phyloP scores from a whole-genome alignment of 2,329 filamentous ascomycete genomes.

The Akanthomyces muscarius region DNA sequence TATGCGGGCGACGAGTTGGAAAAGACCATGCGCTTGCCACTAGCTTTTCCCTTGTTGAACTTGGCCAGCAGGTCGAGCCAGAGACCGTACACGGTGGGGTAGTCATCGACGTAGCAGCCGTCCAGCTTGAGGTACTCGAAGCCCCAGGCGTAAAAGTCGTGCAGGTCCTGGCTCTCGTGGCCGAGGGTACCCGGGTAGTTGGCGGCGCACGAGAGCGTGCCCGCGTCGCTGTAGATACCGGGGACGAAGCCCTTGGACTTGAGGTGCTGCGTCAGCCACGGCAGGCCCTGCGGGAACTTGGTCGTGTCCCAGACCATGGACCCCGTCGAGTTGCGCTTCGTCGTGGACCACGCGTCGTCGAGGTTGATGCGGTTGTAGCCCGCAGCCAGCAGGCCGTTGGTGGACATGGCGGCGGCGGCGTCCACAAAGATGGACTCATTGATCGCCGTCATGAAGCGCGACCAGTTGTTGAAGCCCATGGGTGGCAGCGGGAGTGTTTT shows the following conservation, averaged over 20 bases:
- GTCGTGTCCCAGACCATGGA: slow-evolving; percentile 39
- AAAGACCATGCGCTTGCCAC: slow-evolving; percentile 27
- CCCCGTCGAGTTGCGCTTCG: slow-evolving; percentile 31
- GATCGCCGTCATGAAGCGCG: slow-evolving; percentile 43
- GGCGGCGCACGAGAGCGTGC: slow-evolving; percentile 38
- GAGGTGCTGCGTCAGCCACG: slow-evolving; percentile 37
- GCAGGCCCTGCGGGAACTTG: slow-evolving; percentile 40
- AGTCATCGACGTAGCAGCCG: slow-evolving; percentile 33
- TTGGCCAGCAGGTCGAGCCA: background rate
- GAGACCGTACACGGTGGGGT: background rate
- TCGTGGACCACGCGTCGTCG: slow-evolving; percentile 42
- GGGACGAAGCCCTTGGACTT: slow-evolving; percentile 37
- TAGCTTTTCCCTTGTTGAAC: background rate
- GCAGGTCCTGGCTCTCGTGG: slow-evolving; percentile 39
- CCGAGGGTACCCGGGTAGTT: slow-evolving; percentile 39
- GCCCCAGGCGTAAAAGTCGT: slow-evolving; percentile 35
- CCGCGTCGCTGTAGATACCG: slow-evolving; percentile 43
- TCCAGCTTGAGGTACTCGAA: slow-evolving; percentile 38
- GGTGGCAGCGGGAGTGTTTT: slow-evolving; percentile 30
- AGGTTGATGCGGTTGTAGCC: slow-evolving; percentile 36
- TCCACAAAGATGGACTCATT: slow-evolving; percentile 45
- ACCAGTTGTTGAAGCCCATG: slow-evolving; percentile 52
- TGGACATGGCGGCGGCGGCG: slow-evolving; percentile 42
- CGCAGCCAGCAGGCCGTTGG: slow-evolving; percentile 35
- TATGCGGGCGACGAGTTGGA: slow-evolving; percentile 42